Evolutionary conservation across 1,284 basidiomycete species (phyloP), one percentile per base, ranked within the genome.

Genomic region (Gymnopus androsaceus): DNA sequence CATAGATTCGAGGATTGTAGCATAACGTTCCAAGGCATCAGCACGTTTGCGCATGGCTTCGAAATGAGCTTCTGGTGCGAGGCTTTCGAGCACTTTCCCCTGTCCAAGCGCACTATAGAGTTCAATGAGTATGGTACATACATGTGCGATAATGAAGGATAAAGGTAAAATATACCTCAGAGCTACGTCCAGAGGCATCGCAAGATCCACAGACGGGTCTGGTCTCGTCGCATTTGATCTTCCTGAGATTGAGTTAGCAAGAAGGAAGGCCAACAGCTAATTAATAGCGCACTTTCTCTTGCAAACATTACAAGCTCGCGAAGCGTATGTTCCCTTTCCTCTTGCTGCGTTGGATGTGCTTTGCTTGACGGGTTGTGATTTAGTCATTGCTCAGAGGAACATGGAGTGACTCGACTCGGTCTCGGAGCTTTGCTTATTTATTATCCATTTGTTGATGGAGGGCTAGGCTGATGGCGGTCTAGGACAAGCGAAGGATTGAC

Each of bases 1-100:
- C 54, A 76, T 67, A 3, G 71, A 70, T 65, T 83, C 77, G 37
- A 83, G 75, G 31, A 76, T 70, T 38, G 73, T 71, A 23, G 75
- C 72, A 55, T 80, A 79, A 50, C 70, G 69, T 53, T 77, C 72
- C 27, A 80, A 72, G 2, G 76, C 75, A 33, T 75, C 68, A 41
- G 74, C 73, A 47, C 73, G 74, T 49, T 60, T 59, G 8, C 54
- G 53, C 19, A 65, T 56, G 5, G 61, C 62, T n/a, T 60, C 61
- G 34, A 66, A 65, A 40, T 66, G 63, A n/a, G 63, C 62, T 49
- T 66, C 61, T 4, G 61, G n/a, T 65, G 3, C 60, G 55, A 14
- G 61, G 61, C 25, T 62, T 61, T 1, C 63, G 56, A 8, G 56
- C 44, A 4, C 42, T 42, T 27, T 64, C 62, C 12, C 61, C 50